Percentiles rank a stretch among this genome's conserved stretches.
phyloP scores from a whole-genome alignment of 495 filamentous ascomycete species.

The Pseudevernia furfuracea region DNA sequence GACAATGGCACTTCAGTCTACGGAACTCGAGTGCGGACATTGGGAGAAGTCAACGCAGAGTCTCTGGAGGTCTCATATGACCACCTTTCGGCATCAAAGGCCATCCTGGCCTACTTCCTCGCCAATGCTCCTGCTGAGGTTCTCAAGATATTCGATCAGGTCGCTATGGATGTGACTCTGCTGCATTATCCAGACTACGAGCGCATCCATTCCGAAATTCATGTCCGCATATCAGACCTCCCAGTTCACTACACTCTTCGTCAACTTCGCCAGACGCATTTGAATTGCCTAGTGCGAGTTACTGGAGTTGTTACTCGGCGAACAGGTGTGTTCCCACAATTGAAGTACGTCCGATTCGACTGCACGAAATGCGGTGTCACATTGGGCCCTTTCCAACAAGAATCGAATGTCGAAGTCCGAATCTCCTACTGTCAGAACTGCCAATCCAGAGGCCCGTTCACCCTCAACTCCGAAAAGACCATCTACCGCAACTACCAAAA shows the following conservation, averaged over 20 bases:
- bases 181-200: constrained; percentile 97
- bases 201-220: constrained; percentile 95
- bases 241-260: constrained; percentile 95
- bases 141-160: constrained; percentile 92
- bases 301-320: constrained; percentile 92
- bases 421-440: constrained; percentile 97
- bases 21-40: constrained; percentile 80
- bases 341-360: constrained; percentile 97
- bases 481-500: constrained; percentile 99
- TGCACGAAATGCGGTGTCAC: constrained; percentile 89
- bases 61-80: constrained; percentile 93
- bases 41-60: constrained; percentile 95
- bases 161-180: constrained; percentile 89
- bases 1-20: constrained; percentile 83
- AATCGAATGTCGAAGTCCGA: constrained; percentile 90
- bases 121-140: constrained; percentile 92
- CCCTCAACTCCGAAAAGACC: constrained; percentile 92
- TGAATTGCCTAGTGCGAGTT: constrained; percentile 94
- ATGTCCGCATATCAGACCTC: constrained; percentile 92
- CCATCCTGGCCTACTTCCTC: constrained; percentile 95
- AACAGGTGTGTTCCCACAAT: constrained; percentile 95
- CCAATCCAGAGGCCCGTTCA: constrained; percentile 92
- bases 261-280: constrained; percentile 89
- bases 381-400: constrained; percentile 93
- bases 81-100: constrained; percentile 80